Evolutionary conservation across 768 basidiomycete genomes (phyloP).

Genomic region (Hypholoma fasciculare): DNA sequence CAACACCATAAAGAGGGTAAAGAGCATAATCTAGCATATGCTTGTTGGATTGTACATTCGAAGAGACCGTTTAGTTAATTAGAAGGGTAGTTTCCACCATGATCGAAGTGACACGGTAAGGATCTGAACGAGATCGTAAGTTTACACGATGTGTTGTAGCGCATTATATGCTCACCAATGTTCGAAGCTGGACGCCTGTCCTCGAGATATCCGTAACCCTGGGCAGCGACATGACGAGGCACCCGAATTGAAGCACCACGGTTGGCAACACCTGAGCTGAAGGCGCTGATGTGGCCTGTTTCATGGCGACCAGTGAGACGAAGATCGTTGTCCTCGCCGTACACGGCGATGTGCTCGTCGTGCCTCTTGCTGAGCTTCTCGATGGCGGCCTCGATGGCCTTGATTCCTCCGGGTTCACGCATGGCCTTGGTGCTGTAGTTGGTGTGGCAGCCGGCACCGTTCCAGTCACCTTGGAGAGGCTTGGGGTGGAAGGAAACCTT

Average conservation of each 20-base stretch:
- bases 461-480: constrained; percentile 97
- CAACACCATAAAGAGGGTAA: constrained; percentile 10
- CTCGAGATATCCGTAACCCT: constrained; percentile 95
- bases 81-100: constrained; percentile 87
- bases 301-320: constrained; percentile 96
- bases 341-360: constrained; percentile 94
- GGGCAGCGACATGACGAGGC: constrained; percentile 87
- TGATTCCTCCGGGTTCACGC: constrained; percentile 93
- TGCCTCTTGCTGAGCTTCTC: constrained; percentile 91
- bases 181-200: constrained; percentile 98
- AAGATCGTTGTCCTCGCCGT: constrained; percentile 97
- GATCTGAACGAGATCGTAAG: constrained; percentile 51
- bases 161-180: constrained; percentile 64
- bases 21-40: constrained; percentile 14
- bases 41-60: constrained; percentile 1
- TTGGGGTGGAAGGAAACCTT: constrained; percentile 99
- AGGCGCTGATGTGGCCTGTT: constrained; percentile 90
- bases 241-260: constrained; percentile 97
- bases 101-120: constrained; percentile 91
- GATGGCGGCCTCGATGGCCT: constrained; percentile 89
- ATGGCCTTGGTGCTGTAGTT: constrained; percentile 96
- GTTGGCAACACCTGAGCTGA: constrained; percentile 96
- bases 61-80: constrained; percentile 44
- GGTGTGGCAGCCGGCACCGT: constrained; percentile 98
- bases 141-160: background rate